Conservation (phyloP, 257 asterid species). For the Scutellaria minor region DNA sequence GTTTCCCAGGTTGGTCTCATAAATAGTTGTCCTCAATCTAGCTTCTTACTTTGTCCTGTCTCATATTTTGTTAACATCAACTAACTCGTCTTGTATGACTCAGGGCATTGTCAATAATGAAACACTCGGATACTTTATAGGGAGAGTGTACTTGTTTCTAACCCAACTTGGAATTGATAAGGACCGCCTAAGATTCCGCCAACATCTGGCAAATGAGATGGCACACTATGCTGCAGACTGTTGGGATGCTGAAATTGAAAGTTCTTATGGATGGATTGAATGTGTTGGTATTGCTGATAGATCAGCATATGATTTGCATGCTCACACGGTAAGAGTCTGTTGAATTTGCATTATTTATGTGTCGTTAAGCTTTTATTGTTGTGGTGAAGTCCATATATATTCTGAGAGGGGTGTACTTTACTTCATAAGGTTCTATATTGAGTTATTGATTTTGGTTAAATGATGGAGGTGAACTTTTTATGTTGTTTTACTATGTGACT, state of each 20-base stretch:
- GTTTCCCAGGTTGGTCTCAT: constrained; percentile 61
- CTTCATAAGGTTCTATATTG: not conserved
- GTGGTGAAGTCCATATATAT: not conserved
- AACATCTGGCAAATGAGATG: constrained; percentile 87
- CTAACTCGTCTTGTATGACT: constrained; percentile 16
- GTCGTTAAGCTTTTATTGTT: not conserved
- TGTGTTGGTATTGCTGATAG: constrained; percentile 90
- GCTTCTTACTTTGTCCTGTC: constrained; percentile 9
- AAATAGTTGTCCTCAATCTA: not conserved
- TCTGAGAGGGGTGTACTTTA: not conserved
- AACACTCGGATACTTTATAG: constrained; percentile 81
- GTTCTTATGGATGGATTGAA: constrained; percentile 88
- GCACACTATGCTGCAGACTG: constrained; percentile 95
- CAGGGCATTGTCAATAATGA: constrained; percentile 81
- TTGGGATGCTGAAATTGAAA: constrained; percentile 92
- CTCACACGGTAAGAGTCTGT: constrained; percentile 63
- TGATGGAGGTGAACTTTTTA: not conserved
- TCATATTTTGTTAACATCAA: constrained; percentile 23
- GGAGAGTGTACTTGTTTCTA: constrained; percentile 78
- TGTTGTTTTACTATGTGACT: not conserved
- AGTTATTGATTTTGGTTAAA: not conserved
- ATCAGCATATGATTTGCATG: constrained; percentile 81
- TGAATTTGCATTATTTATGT: not conserved
- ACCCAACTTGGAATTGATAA: constrained; percentile 77
- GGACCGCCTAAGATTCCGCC: constrained; percentile 77